phyloP scores from a whole-genome alignment of 345 rosid species.

The Eucalyptus regnans region DNA sequence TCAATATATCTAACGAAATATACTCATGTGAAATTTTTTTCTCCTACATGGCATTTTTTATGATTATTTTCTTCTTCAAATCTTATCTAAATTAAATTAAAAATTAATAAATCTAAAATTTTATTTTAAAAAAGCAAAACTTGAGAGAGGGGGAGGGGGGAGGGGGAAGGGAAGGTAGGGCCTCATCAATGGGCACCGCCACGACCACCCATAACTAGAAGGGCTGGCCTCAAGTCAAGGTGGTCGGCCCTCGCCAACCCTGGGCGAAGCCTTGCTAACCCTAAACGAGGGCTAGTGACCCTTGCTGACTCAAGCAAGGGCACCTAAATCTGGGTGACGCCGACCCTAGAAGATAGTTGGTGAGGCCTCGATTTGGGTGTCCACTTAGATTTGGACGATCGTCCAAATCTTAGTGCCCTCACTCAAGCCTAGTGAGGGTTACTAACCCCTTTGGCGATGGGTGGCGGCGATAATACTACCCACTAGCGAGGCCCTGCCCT shows the following conservation, averaged over 20 bases:
- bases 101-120: too few relatives aligned
- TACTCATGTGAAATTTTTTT: fast-evolving
- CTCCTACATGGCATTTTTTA: neutral
- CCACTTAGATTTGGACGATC: neutral
- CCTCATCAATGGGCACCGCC: fast-evolving
- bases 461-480: neutral
- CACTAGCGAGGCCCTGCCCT: fast-evolving
- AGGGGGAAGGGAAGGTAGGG: neutral
- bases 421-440: neutral
- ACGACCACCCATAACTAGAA: fast-evolving
- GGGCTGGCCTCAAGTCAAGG: too few relatives aligned
- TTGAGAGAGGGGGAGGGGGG: too few relatives aligned
- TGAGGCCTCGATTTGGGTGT: neutral
- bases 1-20: too few relatives aligned
- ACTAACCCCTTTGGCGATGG: fast-evolving
- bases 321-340: neutral
- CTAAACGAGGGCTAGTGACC: neutral
- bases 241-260: fast-evolving
- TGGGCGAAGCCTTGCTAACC: neutral
- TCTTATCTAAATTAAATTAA: too few relatives aligned
- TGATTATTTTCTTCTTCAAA: neutral
- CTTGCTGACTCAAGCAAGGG: fast-evolving
- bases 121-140: too few relatives aligned
- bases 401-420: neutral
- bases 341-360: neutral